Conservation (phyloP, 306 rosid species). For the Geum urbanum region DNA sequence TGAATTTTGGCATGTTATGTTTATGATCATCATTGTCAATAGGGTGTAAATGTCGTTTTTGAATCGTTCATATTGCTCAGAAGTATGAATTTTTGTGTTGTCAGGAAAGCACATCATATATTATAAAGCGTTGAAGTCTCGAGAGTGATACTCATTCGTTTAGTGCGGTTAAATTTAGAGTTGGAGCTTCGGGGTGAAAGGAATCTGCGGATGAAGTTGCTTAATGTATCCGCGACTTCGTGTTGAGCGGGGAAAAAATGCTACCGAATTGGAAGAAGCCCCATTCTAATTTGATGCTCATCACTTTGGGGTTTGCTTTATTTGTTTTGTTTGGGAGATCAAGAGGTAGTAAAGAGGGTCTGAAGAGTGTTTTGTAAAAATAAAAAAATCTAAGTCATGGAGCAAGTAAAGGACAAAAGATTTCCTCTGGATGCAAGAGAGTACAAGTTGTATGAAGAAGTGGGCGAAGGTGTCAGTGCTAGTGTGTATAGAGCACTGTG, state of each 20-base stretch:
- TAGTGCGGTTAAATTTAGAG: neutral
- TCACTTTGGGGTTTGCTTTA: conserved; percentile 25
- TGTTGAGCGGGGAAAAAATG: conserved; percentile 38
- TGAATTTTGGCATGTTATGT: neutral
- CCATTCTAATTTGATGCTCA: conserved; percentile 33
- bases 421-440: conserved; percentile 77
- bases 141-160: conserved; percentile 1
- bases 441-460: conserved; percentile 92
- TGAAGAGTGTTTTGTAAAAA: conserved; percentile 43
- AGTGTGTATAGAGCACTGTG: conserved; percentile 88
- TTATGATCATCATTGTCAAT: no score
- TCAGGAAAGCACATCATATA: no score
- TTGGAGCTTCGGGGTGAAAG: conserved; percentile 14
- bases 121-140: neutral
- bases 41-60: neutral
- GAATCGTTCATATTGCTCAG: neutral
- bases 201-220: conserved; percentile 24
- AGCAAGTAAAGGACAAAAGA: conserved; percentile 45
- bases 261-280: conserved; percentile 33
- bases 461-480: conserved; percentile 98
- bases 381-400: conserved; percentile 51
- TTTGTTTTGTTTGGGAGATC: conserved; percentile 24
- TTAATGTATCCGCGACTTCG: conserved; percentile 29
- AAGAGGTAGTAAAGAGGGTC: conserved; percentile 27
- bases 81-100: no score